Evolutionary conservation across 192 early-diverging fungal species (phyloP), one percentile per base, ranked within the genome.

Genomic region (Geranomyces michiganensis): DNA sequence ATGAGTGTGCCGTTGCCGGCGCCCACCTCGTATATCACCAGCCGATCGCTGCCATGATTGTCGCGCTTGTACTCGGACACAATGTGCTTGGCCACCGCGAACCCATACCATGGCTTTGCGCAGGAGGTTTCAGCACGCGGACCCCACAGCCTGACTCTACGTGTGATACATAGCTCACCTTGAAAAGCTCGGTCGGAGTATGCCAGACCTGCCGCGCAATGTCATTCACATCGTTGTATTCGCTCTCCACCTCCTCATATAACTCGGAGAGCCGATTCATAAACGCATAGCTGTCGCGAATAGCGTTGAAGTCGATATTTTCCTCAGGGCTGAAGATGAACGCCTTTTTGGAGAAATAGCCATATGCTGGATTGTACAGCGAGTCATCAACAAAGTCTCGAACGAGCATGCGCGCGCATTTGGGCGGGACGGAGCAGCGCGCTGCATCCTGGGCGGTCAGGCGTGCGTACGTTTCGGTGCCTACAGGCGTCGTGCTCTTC

Each of bases 1-100:
- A 95, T 95, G 72, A 99, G 74, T 30, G 97, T 96, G 62, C 96
- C 97, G 71, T 97, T 99, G 62, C 97, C 97, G 0, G 91, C 96
- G 48, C 97, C 96, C 78, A 97, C 87, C 81, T 99, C 97, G 76
- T 93, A 99, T 30, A 99, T 91, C 33, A 89, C 82, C 62, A 99
- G 83, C 26, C 67, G 63, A n/a, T 68, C 66, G 27, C 8, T 33
- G 2, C 60, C 65, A 2, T 29, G 3, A 60, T 90, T 86, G 36
- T 88, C 84, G 7, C 84, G 75, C 67, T 89, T 90, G 81, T 92
- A 90, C 77, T 93, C 88, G 33, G 85, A 81, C 19, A 94, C 84
- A 27, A 97, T 90, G 67, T 96, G 93, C 68, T 89, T 91, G 17
- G 95, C 96, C 56, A 99, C 77, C 17, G 96, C 90, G 71, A 91